phyloP scores from a whole-genome alignment of 352 stramenopile species.

The Phytophthora vignae region DNA sequence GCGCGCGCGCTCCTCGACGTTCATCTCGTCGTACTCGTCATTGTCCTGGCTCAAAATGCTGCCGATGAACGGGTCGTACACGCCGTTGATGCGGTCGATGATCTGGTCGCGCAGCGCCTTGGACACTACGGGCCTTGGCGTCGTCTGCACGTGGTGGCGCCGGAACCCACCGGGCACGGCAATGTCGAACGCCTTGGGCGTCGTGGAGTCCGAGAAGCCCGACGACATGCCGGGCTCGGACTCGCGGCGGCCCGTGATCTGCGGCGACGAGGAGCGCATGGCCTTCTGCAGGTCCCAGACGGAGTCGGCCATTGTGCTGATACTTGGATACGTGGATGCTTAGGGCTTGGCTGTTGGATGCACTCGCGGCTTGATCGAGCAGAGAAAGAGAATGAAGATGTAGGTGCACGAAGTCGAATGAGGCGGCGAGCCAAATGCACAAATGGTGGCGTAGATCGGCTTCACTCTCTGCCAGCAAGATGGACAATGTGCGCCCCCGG shows the following conservation, averaged over 20 bases:
- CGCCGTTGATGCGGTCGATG: constrained; percentile 71
- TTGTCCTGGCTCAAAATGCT: constrained; percentile 87
- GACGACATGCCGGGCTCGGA: constrained; percentile 65
- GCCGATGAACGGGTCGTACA: constrained; percentile 88
- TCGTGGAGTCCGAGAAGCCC: constrained; percentile 41
- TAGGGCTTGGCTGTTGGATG: neutral
- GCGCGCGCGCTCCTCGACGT: constrained; percentile 64
- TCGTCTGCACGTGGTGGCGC: constrained; percentile 69
- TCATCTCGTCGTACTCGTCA: constrained; percentile 81
- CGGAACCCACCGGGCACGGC: constrained; percentile 76
- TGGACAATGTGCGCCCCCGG: constrained; percentile 25
- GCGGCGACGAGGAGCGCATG: constrained; percentile 33
- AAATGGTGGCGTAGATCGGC: neutral
- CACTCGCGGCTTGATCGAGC: constrained; percentile 5
- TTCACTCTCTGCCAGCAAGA: constrained; percentile 25
- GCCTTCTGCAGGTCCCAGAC: constrained; percentile 63
- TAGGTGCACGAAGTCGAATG: neutral
- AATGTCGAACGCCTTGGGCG: constrained; percentile 65
- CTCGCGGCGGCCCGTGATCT: constrained; percentile 53
- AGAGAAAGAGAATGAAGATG: constrained; percentile 8
- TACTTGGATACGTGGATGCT: neutral
- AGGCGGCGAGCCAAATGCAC: neutral
- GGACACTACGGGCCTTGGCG: constrained; percentile 48
- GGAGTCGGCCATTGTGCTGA: constrained; percentile 50
- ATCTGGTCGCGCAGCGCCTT: constrained; percentile 73